Evolutionary conservation across 1,284 basidiomycete genomes (phyloP), one percentile per base, ranked within the genome.

Genomic region (Volvariella surrecta): DNA sequence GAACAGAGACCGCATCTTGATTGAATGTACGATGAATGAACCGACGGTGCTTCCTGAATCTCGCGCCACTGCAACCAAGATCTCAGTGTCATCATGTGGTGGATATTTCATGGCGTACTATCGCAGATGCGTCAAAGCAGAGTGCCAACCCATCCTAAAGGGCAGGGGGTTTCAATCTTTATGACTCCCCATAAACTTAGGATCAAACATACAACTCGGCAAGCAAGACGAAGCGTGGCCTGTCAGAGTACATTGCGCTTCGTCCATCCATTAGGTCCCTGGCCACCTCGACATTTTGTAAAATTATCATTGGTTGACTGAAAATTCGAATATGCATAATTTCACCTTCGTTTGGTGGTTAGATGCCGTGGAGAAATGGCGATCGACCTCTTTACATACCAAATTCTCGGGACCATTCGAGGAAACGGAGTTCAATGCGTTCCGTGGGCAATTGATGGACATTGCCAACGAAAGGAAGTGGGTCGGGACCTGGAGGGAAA

Each of bases 1-100:
- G 66, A 40, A 53, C 54, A 43, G 53, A 43, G 11, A 64, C 53
- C 6, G 66, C 65, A 40, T 63, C 60, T 39, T 64, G 61, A 54
- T 73, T 74, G 49, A 76, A 71, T 15, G 62, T 60, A 45, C 67
- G 61, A 44, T 73, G 67, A 34, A 74, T 66, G 45, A 71, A 66
- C n/a, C 67, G 66, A 40, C 71, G 63, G 52, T 76, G 73, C 52
- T 35, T 35, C 7, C 34, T 7, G 15, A 35, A 35, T 7, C 34
- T 6, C 6, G 34, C n/a, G 15, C 6, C 30, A 31, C 30, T 31
- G 9, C 15, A 31, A 31, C 9, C 24, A 15, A 41, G 22, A 16
- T n/a, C n/a, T 16, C 19, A 37, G 34, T 16, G 24, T 15, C 10
- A 22, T 37, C 10, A 13, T 18, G 37, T 31, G 18, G 8, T 22